Evolutionary conservation across 345 rosid genomes (phyloP).

Genomic region (Rhizophora mangle): DNA sequence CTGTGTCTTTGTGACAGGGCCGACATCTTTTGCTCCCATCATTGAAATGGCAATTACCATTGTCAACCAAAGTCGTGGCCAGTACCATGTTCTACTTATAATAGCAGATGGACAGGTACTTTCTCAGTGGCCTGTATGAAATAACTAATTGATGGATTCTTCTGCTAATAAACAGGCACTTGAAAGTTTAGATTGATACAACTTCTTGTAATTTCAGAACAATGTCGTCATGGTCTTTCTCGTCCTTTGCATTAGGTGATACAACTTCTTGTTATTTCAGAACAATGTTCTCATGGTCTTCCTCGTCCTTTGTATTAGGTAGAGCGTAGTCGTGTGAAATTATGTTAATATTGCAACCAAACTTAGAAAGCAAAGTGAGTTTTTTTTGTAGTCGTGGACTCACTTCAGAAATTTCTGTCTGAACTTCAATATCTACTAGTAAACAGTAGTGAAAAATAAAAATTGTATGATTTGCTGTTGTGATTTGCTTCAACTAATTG

Average conservation of each 20-base stretch:
- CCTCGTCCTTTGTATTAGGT: background rate
- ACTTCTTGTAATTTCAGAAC: background rate
- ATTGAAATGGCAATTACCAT: conserved; percentile 95
- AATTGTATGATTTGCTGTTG: background rate
- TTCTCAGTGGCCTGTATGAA: background rate
- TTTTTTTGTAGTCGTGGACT: background rate
- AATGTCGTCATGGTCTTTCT: background rate
- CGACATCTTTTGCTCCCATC: conserved; percentile 95
- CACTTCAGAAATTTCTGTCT: background rate
- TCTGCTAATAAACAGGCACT: background rate
- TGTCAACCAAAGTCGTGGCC: conserved; percentile 87
- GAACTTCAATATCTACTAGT: background rate
- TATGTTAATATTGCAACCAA: background rate
- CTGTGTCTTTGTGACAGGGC: conserved; percentile 45
- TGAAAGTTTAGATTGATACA: background rate
- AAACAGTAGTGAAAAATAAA: background rate
- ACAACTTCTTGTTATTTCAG: background rate
- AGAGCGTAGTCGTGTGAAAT: background rate
- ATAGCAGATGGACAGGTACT: conserved; percentile 98
- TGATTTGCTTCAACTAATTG: background rate
- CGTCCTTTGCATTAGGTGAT: background rate
- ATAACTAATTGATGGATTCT: background rate
- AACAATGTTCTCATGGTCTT: background rate
- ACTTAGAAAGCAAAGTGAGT: background rate
- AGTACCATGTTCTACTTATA: conserved; percentile 86